Percentiles rank a stretch among this genome's conserved stretches.
Conservation (phyloP, 306 rosid genomes). For the Glycine latifolia region DNA sequence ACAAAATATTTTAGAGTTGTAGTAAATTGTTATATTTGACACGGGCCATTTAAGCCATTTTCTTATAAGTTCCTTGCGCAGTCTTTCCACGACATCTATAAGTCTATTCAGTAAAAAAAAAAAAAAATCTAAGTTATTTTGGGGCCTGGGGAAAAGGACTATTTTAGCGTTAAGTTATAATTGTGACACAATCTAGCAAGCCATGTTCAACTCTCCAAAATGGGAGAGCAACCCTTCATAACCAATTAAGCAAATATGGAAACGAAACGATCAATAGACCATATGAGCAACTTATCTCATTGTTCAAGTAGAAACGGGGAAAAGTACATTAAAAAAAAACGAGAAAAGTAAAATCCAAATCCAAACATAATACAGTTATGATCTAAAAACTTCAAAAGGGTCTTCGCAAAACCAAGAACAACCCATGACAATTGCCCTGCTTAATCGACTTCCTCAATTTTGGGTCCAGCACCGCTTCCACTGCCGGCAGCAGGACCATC, state of each 20-base stretch:
- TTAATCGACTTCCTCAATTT: constrained; percentile 67
- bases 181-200: too few relatives aligned
- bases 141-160: too few relatives aligned
- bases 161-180: too few relatives aligned
- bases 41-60: too few relatives aligned
- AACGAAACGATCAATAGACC: background rate
- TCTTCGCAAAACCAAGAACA: background rate
- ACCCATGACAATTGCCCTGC: background rate
- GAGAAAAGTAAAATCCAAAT: background rate
- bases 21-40: too few relatives aligned
- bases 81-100: too few relatives aligned
- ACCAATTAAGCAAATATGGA: background rate
- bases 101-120: too few relatives aligned
- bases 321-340: background rate
- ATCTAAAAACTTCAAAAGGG: background rate
- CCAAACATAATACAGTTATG: background rate
- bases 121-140: too few relatives aligned
- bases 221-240: too few relatives aligned
- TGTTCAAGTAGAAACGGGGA: background rate
- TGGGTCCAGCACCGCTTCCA: constrained; percentile 64
- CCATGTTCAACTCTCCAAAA: too few relatives aligned
- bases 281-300: background rate
- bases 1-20: too few relatives aligned
- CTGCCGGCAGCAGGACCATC: constrained; percentile 54
- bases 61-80: too few relatives aligned